A percentile compares a stretch with the other conserved stretches of the same genome.
phyloP scores from a whole-genome alignment of 768 basidiomycete species.

The Artomyces pyxidatus region DNA sequence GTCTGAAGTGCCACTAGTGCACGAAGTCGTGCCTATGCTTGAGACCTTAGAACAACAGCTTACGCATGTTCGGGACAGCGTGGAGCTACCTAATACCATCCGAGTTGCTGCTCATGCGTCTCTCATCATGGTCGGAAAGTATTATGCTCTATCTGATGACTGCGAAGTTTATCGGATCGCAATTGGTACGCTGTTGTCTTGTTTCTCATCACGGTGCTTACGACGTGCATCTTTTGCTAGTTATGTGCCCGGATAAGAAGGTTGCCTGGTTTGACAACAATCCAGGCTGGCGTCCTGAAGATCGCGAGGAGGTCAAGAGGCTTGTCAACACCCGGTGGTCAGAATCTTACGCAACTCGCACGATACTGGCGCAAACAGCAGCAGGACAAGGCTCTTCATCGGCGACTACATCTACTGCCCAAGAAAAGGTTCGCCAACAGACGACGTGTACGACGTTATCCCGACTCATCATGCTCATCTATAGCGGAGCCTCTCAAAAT shows the following conservation, averaged over 20 bases:
- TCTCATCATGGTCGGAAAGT: slow-evolving; percentile 16
- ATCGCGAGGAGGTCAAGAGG: slow-evolving; percentile 3
- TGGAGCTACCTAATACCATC: slow-evolving; percentile 2
- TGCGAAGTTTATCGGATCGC: slow-evolving; percentile 19
- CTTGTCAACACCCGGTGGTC: not conserved
- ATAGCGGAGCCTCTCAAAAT: not conserved
- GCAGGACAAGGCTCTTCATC: too few species aligned
- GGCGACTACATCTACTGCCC: too few species aligned
- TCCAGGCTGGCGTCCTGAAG: slow-evolving; percentile 6
- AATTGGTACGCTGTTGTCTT: slow-evolving; percentile 9
- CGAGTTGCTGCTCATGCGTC: slow-evolving; percentile 14
- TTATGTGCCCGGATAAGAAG: slow-evolving; percentile 22
- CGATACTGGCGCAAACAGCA: too few species aligned
- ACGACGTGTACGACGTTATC: too few species aligned
- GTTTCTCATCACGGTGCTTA: not conserved
- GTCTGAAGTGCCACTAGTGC: slow-evolving; percentile 11
- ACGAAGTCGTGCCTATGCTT: slow-evolving; percentile 14
- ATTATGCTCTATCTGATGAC: slow-evolving; percentile 20
- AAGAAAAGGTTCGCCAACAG: too few species aligned
- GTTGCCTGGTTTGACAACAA: slow-evolving; percentile 16
- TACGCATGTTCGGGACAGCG: slow-evolving; percentile 1
- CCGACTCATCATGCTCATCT: too few species aligned
- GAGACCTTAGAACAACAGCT: slow-evolving; percentile 10
- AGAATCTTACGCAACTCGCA: not conserved
- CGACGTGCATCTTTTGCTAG: slow-evolving; percentile 8